A percentile compares a stretch with the other conserved stretches of the same genome.
Evolutionary conservation across 2,329 filamentous ascomycete genomes (phyloP).

Genomic region (Ophiostoma piceae): DNA sequence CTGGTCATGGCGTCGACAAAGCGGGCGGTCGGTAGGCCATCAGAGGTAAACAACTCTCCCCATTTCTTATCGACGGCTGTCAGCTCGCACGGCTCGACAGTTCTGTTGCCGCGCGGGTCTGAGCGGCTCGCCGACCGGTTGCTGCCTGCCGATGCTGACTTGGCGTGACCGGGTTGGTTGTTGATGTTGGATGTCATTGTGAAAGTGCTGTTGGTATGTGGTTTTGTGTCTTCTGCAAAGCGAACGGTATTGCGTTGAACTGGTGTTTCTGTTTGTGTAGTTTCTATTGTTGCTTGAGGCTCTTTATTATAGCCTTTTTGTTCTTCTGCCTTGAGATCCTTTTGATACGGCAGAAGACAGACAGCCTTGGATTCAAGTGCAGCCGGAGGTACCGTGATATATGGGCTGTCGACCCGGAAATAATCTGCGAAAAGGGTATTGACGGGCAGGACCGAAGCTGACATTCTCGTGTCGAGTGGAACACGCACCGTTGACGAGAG

Average conservation of each 20-base stretch:
- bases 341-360: background rate
- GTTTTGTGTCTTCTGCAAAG: background rate
- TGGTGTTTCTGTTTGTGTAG: background rate
- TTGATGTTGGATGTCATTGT: background rate
- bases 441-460: slow-evolving; percentile 8
- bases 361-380: background rate
- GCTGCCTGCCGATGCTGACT: background rate
- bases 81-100: background rate
- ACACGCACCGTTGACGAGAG: background rate
- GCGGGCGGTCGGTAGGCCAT: slow-evolving; percentile 61
- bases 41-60: slow-evolving; percentile 66
- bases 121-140: background rate
- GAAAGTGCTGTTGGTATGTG: background rate
- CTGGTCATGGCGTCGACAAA: slow-evolving; percentile 67
- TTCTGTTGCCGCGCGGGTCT: background rate
- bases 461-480: slow-evolving; percentile 13
- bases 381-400: background rate
- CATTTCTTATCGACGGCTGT: slow-evolving; percentile 41
- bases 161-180: background rate
- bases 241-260: background rate
- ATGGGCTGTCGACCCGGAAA: background rate
- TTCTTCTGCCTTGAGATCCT: background rate
- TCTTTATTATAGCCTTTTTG: background rate
- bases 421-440: background rate
- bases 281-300: background rate